These are phyloP conservation scores for Hypomontagnella submonticulosa DNA, from an alignment of 495 filamentous ascomycete genomes.

Conservation along the genomic window DNA sequence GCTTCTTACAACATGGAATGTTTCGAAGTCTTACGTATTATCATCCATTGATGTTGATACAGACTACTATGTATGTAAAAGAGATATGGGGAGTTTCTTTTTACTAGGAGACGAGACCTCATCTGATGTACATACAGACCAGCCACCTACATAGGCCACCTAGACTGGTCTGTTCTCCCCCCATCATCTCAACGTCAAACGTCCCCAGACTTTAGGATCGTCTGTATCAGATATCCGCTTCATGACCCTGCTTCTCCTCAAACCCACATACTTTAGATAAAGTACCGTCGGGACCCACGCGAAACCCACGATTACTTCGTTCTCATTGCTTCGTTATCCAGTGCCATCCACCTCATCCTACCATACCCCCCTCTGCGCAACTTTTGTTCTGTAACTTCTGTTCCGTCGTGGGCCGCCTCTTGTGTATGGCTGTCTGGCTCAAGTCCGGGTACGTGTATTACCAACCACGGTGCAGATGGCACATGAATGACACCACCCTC, in stretches of 20 bases:
- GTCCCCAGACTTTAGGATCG: slow-evolving; percentile 41
- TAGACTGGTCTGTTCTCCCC: no score
- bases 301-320: slow-evolving; percentile 32
- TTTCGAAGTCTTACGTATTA: slow-evolving; percentile 5
- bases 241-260: slow-evolving; percentile 19
- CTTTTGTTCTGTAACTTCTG: background rate
- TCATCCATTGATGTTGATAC: background rate
- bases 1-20: background rate
- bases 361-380: background rate
- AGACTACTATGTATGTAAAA: background rate
- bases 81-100: slow-evolving; percentile 9
- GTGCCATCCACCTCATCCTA: slow-evolving; percentile 16
- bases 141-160: background rate
- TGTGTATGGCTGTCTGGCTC: background rate
- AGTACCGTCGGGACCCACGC: slow-evolving; percentile 33
- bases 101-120: slow-evolving; percentile 5
- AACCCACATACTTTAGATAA: slow-evolving; percentile 30
- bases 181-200: slow-evolving; percentile 32
- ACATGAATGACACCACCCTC: slow-evolving; percentile 39
- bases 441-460: slow-evolving; percentile 7
- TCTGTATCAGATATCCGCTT: slow-evolving; percentile 44
- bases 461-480: slow-evolving; percentile 25
- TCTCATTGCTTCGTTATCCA: slow-evolving; percentile 1
- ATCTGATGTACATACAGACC: slow-evolving; percentile 23
- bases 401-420: background rate